Conservation (phyloP, 2,329 filamentous ascomycete genomes). For the Clonostachys rhizophaga region DNA sequence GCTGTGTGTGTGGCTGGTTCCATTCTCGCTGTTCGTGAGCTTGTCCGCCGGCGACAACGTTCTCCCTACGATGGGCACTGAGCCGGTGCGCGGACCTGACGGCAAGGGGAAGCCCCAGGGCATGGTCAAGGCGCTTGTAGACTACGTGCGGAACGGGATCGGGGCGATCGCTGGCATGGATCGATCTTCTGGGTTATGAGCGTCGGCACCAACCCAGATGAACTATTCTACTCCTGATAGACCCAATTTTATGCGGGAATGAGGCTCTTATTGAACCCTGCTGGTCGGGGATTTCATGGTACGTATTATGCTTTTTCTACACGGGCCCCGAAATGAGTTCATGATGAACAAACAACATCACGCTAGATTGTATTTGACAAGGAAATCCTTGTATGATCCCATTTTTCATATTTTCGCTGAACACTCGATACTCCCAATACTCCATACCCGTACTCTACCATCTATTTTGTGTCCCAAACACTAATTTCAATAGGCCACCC, state of each 20-base stretch:
- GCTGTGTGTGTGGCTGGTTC: constrained; percentile 92
- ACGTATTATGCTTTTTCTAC: background rate
- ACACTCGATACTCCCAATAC: background rate
- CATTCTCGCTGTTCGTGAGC: constrained; percentile 92
- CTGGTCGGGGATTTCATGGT: too few species aligned
- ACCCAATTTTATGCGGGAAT: too few species aligned
- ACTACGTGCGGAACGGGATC: constrained; percentile 48
- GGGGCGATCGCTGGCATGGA: constrained; percentile 21
- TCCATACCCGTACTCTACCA: too few species aligned
- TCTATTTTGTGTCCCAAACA: too few species aligned
- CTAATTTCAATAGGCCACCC: too few species aligned
- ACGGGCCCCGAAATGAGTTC: background rate
- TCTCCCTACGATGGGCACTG: constrained; percentile 81
- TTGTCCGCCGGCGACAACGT: constrained; percentile 93
- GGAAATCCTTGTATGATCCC: constrained; percentile 23
- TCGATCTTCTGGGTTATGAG: background rate
- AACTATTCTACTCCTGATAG: too few species aligned
- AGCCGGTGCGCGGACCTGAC: constrained; percentile 38
- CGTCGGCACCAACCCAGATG: too few species aligned
- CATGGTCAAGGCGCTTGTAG: constrained; percentile 62
- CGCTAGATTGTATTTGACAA: constrained; percentile 46
- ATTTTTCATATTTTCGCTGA: constrained; percentile 25
- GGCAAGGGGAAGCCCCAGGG: constrained; percentile 53
- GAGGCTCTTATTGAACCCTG: too few species aligned
- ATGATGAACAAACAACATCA: constrained; percentile 32